Percentiles rank a stretch among this genome's conserved stretches.
Evolutionary conservation across 495 filamentous ascomycete genomes (phyloP).

Genomic region (Neurospora tetrasperma): DNA sequence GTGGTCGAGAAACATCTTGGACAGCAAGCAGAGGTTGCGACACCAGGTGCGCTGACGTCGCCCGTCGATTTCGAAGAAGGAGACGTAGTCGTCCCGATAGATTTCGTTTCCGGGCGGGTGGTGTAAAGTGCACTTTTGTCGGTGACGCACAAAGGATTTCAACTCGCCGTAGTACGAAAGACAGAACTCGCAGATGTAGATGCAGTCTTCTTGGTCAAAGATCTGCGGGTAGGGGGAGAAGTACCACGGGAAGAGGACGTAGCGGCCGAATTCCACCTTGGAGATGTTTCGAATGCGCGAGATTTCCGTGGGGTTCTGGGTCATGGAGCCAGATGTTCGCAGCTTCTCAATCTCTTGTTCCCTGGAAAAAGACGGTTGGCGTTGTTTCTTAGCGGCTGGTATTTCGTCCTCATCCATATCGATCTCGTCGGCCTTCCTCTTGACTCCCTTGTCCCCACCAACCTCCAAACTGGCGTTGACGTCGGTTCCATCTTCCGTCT

Average conservation of each 20-base stretch:
- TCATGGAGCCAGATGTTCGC: slow-evolving; percentile 91
- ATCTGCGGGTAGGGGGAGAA: slow-evolving; percentile 91
- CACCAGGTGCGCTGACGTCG: slow-evolving; percentile 94
- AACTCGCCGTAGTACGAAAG: slow-evolving; percentile 76
- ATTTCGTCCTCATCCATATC: slow-evolving; percentile 36
- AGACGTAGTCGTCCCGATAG: slow-evolving; percentile 87
- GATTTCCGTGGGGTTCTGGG: slow-evolving; percentile 94
- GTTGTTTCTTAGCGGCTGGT: slow-evolving; percentile 30
- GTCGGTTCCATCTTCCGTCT: slow-evolving; percentile 24
- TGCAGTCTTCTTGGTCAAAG: slow-evolving; percentile 74
- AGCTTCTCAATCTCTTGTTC: slow-evolving; percentile 95
- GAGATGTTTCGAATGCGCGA: slow-evolving; percentile 91
- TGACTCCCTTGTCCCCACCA: slow-evolving; percentile 25
- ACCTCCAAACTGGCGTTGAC: slow-evolving; percentile 22
- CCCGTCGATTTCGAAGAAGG: slow-evolving; percentile 96
- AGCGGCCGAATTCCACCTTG: slow-evolving; percentile 84
- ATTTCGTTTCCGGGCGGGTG: slow-evolving; percentile 98
- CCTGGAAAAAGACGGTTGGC: slow-evolving; percentile 50
- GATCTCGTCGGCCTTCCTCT: slow-evolving; percentile 31
- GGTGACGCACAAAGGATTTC: slow-evolving; percentile 72
- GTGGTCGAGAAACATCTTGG: slow-evolving; percentile 95
- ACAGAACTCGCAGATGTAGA: slow-evolving; percentile 98
- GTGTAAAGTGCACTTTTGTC: slow-evolving; percentile 78
- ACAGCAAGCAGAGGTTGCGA: slow-evolving; percentile 86
- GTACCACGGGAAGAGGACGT: slow-evolving; percentile 94